phyloP scores from a whole-genome alignment of 768 basidiomycete genomes.

The Russula emetica region DNA sequence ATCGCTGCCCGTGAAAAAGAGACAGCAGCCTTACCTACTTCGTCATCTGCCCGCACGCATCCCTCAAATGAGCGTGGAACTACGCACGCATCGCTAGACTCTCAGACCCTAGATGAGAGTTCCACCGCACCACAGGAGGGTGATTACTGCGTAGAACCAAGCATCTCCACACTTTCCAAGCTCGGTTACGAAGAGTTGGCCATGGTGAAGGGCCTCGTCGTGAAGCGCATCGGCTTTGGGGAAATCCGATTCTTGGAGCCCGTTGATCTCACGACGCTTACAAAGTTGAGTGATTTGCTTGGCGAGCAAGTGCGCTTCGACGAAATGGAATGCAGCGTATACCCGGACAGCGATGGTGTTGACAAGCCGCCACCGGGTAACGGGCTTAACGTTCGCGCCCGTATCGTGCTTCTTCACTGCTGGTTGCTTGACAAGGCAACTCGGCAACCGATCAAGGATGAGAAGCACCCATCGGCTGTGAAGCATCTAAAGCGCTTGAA shows the following conservation, averaged over 20 bases:
- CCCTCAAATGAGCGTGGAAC: constrained; percentile 37
- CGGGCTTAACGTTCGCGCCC: constrained; percentile 86
- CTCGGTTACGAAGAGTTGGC: constrained; percentile 70
- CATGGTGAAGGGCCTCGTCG: constrained; percentile 69
- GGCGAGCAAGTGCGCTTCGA: constrained; percentile 88
- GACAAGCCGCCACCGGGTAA: constrained; percentile 79
- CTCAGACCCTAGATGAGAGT: constrained; percentile 8
- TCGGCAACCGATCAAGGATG: constrained; percentile 83
- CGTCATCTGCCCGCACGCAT: constrained; percentile 9
- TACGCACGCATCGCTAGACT: constrained; percentile 20
- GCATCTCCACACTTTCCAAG: constrained; percentile 64
- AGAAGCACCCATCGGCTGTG: constrained; percentile 58
- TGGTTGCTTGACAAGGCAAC: constrained; percentile 92
- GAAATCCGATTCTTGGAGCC: constrained; percentile 77
- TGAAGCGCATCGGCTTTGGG: constrained; percentile 90
- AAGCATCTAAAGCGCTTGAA: constrained; percentile 78
- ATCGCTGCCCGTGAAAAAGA: constrained; percentile 75
- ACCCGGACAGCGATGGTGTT: constrained; percentile 82
- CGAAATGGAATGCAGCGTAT: constrained; percentile 89
- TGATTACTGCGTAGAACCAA: constrained; percentile 89
- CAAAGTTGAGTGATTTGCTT: constrained; percentile 73
- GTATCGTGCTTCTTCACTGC: constrained; percentile 70
- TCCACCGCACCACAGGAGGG: constrained; percentile 52
- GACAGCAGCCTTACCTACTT: constrained; percentile 35
- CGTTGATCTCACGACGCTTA: constrained; percentile 79